Percentiles rank a stretch among this genome's conserved stretches.
These are phyloP conservation scores for Psilocybe mexicana DNA, from an alignment of 1,284 basidiomycete genomes.

Conservation along the genomic window DNA sequence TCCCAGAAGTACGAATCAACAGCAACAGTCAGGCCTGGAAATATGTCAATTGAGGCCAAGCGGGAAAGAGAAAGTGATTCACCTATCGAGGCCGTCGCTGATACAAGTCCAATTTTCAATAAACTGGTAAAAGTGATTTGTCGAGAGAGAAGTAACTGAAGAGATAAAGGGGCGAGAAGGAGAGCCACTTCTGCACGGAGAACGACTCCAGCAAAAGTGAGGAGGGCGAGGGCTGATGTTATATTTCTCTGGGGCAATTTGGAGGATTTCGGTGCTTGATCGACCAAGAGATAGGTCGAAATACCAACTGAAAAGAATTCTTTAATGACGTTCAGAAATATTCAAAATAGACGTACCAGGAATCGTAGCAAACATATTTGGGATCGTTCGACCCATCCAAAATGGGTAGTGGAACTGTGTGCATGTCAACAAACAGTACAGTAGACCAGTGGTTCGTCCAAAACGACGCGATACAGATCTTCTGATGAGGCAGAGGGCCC, in stretches of 20 bases:
- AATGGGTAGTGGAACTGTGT: constrained; percentile 92
- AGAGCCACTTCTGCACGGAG: constrained; percentile 82
- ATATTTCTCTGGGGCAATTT: constrained; percentile 39
- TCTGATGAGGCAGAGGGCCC: constrained; percentile 66
- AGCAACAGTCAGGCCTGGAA: constrained; percentile 56
- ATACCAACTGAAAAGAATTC: constrained; percentile 53
- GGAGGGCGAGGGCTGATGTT: constrained; percentile 42
- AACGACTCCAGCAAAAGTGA: constrained; percentile 73
- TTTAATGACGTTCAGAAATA: neutral
- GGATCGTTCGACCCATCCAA: constrained; percentile 91
- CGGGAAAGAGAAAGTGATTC: constrained; percentile 20
- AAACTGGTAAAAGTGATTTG: constrained; percentile 47
- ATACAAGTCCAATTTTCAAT: constrained; percentile 53
- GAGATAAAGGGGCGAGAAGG: constrained; percentile 61
- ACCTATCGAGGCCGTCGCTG: constrained; percentile 62
- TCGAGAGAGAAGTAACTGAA: constrained; percentile 55
- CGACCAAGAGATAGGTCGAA: constrained; percentile 57
- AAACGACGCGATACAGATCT: constrained; percentile 65
- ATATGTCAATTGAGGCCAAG: neutral
- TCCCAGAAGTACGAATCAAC: constrained; percentile 92
- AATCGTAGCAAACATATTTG: constrained; percentile 91
- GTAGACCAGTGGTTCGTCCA: constrained; percentile 54
- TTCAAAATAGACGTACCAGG: constrained; percentile 53
- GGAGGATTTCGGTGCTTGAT: constrained; percentile 43
- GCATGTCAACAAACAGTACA: constrained; percentile 71